phyloP scores from a whole-genome alignment of 805 yeast genomes.

The Candida parachauliodes region DNA sequence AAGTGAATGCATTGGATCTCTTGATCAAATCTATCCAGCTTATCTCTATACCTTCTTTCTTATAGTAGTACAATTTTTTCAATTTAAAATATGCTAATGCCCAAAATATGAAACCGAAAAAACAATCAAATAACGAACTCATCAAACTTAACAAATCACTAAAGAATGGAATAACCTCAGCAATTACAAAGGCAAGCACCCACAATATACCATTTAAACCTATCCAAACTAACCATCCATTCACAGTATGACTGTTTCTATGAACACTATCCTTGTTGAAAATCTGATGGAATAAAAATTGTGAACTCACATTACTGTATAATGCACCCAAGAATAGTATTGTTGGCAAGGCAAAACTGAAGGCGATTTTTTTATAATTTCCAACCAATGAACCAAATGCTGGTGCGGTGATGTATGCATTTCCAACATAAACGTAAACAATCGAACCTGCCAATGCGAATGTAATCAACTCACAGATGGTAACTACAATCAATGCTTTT shows the following conservation, averaged over 20 bases:
- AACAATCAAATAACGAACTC: constrained; percentile 62
- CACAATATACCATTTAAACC: constrained; percentile 42
- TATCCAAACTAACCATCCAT: constrained; percentile 55
- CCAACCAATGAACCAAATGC: constrained; percentile 53
- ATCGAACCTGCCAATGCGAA: constrained; percentile 56
- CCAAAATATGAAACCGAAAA: constrained; percentile 67
- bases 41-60: constrained; percentile 20
- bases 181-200: constrained; percentile 54
- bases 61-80: constrained; percentile 21
- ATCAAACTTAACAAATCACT: constrained; percentile 53
- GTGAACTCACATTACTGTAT: constrained; percentile 52
- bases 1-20: constrained; percentile 24
- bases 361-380: constrained; percentile 49
- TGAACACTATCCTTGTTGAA: constrained; percentile 43
- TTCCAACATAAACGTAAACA: constrained; percentile 56
- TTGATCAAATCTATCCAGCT: constrained; percentile 13
- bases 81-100: constrained; percentile 53
- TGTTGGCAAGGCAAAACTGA: constrained; percentile 61
- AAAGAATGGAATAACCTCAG: constrained; percentile 64
- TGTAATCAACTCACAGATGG: constrained; percentile 45
- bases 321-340: constrained; percentile 53
- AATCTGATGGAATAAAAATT: constrained; percentile 46
- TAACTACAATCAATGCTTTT: constrained; percentile 52
- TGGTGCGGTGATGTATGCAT: constrained; percentile 52
- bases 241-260: constrained; percentile 43